Evolutionary conservation across 2,329 filamentous ascomycete genomes (phyloP), one percentile per base, ranked within the genome.

Genomic region (Apiospora malaysiana): DNA sequence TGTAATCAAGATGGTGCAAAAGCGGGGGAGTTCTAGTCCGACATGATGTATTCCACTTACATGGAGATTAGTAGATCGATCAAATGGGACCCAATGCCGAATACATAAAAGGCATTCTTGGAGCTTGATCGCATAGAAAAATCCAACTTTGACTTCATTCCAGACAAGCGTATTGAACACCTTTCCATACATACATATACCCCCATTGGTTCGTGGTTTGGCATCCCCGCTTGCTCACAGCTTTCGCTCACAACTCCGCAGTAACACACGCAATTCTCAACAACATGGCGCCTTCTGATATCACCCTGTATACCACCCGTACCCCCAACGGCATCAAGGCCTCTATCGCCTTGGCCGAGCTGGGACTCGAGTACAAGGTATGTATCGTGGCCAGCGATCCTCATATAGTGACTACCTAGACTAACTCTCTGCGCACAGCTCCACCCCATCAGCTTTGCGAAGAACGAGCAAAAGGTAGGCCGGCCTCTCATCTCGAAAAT

Each of bases 261-360:
- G 78, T 46, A 6, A 87, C 86, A 84, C 78, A 83, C 25, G 75
- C 78, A 69, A 79, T 82, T 81, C 85, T 27, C 5, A 67, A 67
- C 42, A 32, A 32, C 63, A 67, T 67, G 65, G 65, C 65, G 40
- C 40, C n/a, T n/a, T 67, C 92, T 7, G 86, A 93, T 75, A 94
- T 97, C 77, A 92, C 91, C 59, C 89, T 97, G 42, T 97, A 96
- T 84, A 97, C 94, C 16, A 87, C 88, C 16, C 88, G 91, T 78
- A 97, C 94, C 68, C 94, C 94, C 59, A 97, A 97, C 83, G 94
- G 94, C 73, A 93, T 96, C 86, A 97, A 97, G 81, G 89, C 94
- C 73, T 94, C 93, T 70, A 97, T 97, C 74, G 87, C 93, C 12
- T 85, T 98, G 21, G 94, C 97, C 83, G 94, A 97, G 83, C 87